A percentile compares a stretch with the other conserved stretches of the same genome.
These are phyloP conservation scores for Boletellus ananiceps DNA, from an alignment of 768 basidiomycete genomes.

Conservation along the genomic window DNA sequence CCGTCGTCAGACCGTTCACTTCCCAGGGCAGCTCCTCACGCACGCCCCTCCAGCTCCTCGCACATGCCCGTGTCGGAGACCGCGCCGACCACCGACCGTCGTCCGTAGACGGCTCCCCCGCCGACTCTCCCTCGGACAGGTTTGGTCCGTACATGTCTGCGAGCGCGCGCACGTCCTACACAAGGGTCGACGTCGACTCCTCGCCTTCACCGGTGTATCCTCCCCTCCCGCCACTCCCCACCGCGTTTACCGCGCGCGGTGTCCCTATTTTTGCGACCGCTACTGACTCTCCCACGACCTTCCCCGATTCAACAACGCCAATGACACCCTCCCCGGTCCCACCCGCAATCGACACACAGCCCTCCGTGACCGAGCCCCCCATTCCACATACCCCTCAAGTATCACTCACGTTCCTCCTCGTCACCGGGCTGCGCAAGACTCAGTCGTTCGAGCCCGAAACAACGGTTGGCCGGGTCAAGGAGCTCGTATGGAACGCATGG, in stretches of 20 bases:
- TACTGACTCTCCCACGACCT: not conserved
- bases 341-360: slow-evolving; percentile 3
- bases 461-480: slow-evolving; percentile 74
- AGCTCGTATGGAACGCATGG: slow-evolving; percentile 82
- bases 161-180: slow-evolving; percentile 51
- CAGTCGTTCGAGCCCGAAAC: slow-evolving; percentile 75
- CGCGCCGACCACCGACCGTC: slow-evolving; percentile 18
- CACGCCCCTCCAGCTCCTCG: slow-evolving; percentile 6
- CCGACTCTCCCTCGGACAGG: slow-evolving; percentile 1
- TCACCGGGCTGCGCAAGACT: slow-evolving; percentile 61
- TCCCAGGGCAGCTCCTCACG: slow-evolving; percentile 21
- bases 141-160: slow-evolving; percentile 32
- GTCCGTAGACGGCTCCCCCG: slow-evolving; percentile 10
- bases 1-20: slow-evolving; percentile 26
- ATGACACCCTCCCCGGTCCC: slow-evolving; percentile 5
- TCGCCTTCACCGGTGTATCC: slow-evolving; percentile 19
- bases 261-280: not conserved
- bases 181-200: slow-evolving; percentile 42
- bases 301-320: not conserved
- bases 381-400: slow-evolving; percentile 62
- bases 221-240: slow-evolving; percentile 21
- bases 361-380: slow-evolving; percentile 1
- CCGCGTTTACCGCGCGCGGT: slow-evolving; percentile 4
- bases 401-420: slow-evolving; percentile 65
- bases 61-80: slow-evolving; percentile 2